Base-by-base conservation (phyloP, 495 filamentous ascomycete species). In the Penicillium fimorum region DNA sequence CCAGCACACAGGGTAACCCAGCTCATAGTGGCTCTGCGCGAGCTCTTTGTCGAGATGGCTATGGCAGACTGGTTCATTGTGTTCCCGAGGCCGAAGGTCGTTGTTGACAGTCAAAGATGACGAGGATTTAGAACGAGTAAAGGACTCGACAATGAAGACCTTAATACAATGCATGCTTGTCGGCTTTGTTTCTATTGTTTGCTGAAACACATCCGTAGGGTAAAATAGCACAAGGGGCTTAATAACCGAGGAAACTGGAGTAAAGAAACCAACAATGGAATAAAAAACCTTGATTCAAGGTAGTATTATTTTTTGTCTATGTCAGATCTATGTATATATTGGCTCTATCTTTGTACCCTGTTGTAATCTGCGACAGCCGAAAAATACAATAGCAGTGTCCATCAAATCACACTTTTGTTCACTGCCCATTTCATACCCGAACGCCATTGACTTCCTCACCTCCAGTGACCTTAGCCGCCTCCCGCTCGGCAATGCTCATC, bases 401-500 rank as follows among this genome's bases (percentile, higher is more conserved):
- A 51, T 63, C 47, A 35, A 57, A 43, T n/a, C 44, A 51, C 44
- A 22, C 30, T 54, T 47, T 47, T 8, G 3, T 35, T 33, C 27
- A 17, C 41, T 27, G 27, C 37, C 53, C 33, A 9, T 33, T 37
- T 49, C 51, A 61, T 58, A 70, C 56, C 20, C 73, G 65, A 17
- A 65, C 57, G 0, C 71, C 75, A 41, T 71, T 52, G 20, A 74
- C 64, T 55, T 75, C 71, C 42, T 70, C 66, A 13, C 73, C 73
- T 46, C 59, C 63, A 1, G 68, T 62, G 3, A 72, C 69, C 58
- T 76, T 74, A 10, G 69, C 69, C 1, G 66, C 58, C 51, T 76
- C 70, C 15, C 72, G 66, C 46, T 79, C 76, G 40, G 63, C 72
- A 18, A 62, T 68, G 54, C 73, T 77, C 47, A 74, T 63, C 60